phyloP scores from a whole-genome alignment of 495 filamentous ascomycete genomes.

The Hypomontagnella monticulosa region DNA sequence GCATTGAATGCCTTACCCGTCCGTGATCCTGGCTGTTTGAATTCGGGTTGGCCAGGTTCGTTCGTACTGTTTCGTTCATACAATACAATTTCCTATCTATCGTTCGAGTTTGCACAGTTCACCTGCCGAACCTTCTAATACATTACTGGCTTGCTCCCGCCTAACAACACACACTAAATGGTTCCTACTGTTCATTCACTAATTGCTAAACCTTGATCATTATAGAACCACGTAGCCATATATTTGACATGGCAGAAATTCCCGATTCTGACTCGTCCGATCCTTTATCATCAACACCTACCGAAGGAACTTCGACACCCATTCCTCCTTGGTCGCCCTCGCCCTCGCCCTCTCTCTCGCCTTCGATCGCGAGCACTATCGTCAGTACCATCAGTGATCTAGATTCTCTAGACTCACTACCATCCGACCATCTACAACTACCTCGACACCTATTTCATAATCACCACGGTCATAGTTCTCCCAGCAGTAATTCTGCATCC shows the following conservation, averaged over 20 bases:
- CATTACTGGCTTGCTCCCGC: not conserved
- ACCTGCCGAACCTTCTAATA: not conserved
- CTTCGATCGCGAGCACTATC: too few relatives aligned
- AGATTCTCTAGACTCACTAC: not conserved
- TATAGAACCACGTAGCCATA: not conserved
- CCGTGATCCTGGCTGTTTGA: not conserved
- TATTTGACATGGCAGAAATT: slow-evolving; percentile 36
- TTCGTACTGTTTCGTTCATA: not conserved
- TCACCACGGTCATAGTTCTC: not conserved
- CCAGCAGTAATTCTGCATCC: too few relatives aligned
- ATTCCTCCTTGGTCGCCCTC: not conserved
- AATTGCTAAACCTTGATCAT: not conserved
- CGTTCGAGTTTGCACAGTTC: slow-evolving; percentile 14
- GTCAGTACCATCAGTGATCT: not conserved
- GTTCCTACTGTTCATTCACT: not conserved
- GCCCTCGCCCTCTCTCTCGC: not conserved
- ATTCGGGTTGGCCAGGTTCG: slow-evolving; percentile 2
- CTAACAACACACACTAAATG: not conserved
- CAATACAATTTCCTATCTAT: not conserved
- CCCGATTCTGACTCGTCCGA: slow-evolving; percentile 27
- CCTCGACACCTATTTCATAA: slow-evolving; percentile 1
- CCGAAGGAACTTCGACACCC: not conserved
- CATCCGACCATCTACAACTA: not conserved
- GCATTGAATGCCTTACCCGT: not conserved
- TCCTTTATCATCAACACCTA: slow-evolving; percentile 26